These are phyloP conservation scores for Erodium trifolium DNA, from an alignment of 441 rosid species.

Conservation along the genomic window DNA sequence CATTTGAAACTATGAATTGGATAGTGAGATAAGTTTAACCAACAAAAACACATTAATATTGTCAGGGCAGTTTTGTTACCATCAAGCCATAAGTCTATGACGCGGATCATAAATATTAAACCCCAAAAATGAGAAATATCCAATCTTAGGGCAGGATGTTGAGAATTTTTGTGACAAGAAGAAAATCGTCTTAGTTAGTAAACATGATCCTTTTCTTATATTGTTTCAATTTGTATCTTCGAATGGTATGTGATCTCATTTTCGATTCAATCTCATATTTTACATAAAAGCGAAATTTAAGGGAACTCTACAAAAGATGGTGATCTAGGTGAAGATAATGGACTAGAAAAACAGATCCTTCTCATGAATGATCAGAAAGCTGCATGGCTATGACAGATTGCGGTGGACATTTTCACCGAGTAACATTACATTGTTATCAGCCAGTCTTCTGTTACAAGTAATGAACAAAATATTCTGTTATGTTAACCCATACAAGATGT, in stretches of 20 bases:
- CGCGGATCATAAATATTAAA: background rate
- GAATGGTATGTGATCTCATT: background rate
- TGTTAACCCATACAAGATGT: no score
- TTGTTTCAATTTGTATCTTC: background rate
- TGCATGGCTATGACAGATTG: background rate
- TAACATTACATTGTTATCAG: background rate
- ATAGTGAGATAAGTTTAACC: background rate
- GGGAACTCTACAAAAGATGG: background rate
- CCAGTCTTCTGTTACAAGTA: background rate
- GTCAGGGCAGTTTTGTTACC: no score
- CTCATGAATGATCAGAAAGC: no score
- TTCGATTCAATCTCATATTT: background rate
- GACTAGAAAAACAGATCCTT: background rate
- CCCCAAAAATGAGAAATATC: conserved; percentile 3
- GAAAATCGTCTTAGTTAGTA: background rate
- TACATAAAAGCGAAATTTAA: background rate
- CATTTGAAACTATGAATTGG: background rate
- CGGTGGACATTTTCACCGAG: background rate
- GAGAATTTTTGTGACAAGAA: background rate
- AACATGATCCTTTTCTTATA: background rate
- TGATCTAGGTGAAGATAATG: background rate
- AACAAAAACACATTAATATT: background rate
- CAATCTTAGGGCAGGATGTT: background rate
- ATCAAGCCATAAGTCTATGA: background rate
- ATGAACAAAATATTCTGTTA: no score